Evolutionary conservation across 176 grass and related monocot genomes (phyloP), one percentile per base, ranked within the genome.

Genomic region (Olyra latifolia): DNA sequence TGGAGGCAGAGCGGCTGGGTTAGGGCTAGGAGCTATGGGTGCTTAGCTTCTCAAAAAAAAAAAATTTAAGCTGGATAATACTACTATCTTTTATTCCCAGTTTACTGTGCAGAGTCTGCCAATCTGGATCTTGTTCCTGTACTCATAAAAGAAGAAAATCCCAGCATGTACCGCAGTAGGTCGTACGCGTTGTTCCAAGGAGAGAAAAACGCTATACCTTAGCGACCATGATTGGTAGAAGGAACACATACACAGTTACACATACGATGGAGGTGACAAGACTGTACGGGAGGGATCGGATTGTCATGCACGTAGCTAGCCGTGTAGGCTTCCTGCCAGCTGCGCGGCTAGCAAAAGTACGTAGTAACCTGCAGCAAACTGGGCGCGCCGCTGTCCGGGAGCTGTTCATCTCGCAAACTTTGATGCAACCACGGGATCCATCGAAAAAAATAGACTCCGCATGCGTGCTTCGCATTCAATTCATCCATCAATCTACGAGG

Each of bases 401-500:
- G 14, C 29, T 82, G 78, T 87, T 69, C 71, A 76, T 52, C 0
- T 25, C 70, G 25, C 72, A 87, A 70, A 87, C 78, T 81, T 80
- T 24, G 78, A 52, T 68, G 61, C 58, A 16, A 16, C 42, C 63
- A 39, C 38, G 40, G 68, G 39, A 76, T 44, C 70, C 25, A 76
- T 44, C 70, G 62, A 50, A 24, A 52, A 65, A 55, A 40, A 16
- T 50, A n/a, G n/a, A n/a, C n/a, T n/a, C n/a, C n/a, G 63, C 32
- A 43, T 59, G 54, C n/a, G n/a, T n/a, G n/a, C n/a, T n/a, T n/a
- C n/a, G n/a, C n/a, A n/a, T 23, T 61, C 12, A 7, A 42, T 40
- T 27, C 30, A 43, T 83, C 70, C 23, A 27, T 28, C 45, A 29
- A 27, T 42, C 47, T 7, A 7, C 69, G 8, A 62, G 61, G 22